Percentiles rank a stretch among this genome's conserved stretches.
Conservation (phyloP, 257 asterid species). For the Linaria vulgaris region DNA sequence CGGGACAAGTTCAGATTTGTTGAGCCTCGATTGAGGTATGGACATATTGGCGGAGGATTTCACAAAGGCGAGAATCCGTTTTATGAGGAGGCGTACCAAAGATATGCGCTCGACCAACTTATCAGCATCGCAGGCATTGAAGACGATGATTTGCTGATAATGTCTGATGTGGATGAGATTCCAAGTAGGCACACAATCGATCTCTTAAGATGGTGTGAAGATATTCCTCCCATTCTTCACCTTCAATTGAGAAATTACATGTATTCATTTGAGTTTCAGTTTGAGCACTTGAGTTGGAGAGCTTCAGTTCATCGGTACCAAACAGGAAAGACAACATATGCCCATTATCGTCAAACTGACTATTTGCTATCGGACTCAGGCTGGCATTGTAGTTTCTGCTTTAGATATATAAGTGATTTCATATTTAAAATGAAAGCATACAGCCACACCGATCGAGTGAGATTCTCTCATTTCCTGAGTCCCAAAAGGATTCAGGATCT, state of each 20-base stretch:
- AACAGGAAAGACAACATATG: slow-evolving; percentile 49
- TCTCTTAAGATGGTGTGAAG: slow-evolving; percentile 67
- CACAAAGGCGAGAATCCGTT: slow-evolving; percentile 61
- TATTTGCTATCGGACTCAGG: slow-evolving; percentile 60
- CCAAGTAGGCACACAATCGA: slow-evolving; percentile 63
- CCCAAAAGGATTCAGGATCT: slow-evolving; percentile 58
- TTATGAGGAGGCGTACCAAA: slow-evolving; percentile 63
- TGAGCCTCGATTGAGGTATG: slow-evolving; percentile 58
- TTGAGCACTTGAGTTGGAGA: slow-evolving; percentile 57
- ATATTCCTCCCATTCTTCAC: slow-evolving; percentile 56
- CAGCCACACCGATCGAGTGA: slow-evolving; percentile 61
- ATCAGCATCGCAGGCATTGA: slow-evolving; percentile 54
- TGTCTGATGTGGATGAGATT: slow-evolving; percentile 80
- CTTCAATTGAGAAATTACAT: slow-evolving; percentile 61
- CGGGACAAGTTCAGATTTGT: slow-evolving; percentile 50
- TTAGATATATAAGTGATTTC: slow-evolving; percentile 54
- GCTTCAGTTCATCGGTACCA: slow-evolving; percentile 64
- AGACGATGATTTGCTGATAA: slow-evolving; percentile 62
- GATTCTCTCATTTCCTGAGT: slow-evolving; percentile 53
- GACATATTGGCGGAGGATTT: slow-evolving; percentile 56
- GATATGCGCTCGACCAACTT: slow-evolving; percentile 61
- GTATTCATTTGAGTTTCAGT: slow-evolving; percentile 59
- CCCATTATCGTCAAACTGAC: slow-evolving; percentile 61
- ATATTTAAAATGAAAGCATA: slow-evolving; percentile 77
- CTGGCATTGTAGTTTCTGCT: slow-evolving; percentile 85